Base-by-base conservation (phyloP, 495 filamentous ascomycete species). In the Podospora fimiseda region DNA sequence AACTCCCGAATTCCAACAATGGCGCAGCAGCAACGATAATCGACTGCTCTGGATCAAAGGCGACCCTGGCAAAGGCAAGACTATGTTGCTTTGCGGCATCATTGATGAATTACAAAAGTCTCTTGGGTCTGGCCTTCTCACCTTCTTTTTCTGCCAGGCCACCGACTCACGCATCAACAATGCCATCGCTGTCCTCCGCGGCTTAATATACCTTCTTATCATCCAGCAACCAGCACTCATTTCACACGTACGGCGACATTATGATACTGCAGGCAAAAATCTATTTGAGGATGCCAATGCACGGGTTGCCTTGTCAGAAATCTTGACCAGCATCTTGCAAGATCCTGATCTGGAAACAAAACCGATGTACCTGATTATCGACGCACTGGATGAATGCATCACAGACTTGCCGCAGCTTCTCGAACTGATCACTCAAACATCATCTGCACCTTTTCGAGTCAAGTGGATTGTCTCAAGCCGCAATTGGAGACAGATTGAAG, bases 361-460 rank as follows among this genome's bases (percentile, higher is more conserved):
- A 1, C 50, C 7, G 11, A 56, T 63, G 0, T 70, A 61, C 50
- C 27, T 74, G 7, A 49, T 77, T 0, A 62, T 78, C 42, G 74
- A 79, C 55, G 75, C 72, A 2, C 66, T 80, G 7, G 72, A 79
- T 52, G 74, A 80, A 56, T 79, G 72, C 41, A 50, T 47, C 4
- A 52, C 20, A 8, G 63, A 58, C 22, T 41, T 60, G 38, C 8
- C 37, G 8, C 18, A 60, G 16, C 60, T 74, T 43, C 60, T 72
- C 56, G 18, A 61, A 9, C 44, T 74, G 16, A 61, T 76, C 15
- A 19, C 50, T 11, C 19, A 57, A 23, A 56, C 48, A 23, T 57
- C 54, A 27, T 56, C 49, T 24, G 9, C 6, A 39, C 61, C 51
- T 44, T 43, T 40, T 37, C 49, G 33, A 15, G 51, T 71, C 50